A percentile compares a stretch with the other conserved stretches of the same genome.
Evolutionary conservation across 2,329 filamentous ascomycete species (phyloP).

Genomic region (Cordyceps farinosa): DNA sequence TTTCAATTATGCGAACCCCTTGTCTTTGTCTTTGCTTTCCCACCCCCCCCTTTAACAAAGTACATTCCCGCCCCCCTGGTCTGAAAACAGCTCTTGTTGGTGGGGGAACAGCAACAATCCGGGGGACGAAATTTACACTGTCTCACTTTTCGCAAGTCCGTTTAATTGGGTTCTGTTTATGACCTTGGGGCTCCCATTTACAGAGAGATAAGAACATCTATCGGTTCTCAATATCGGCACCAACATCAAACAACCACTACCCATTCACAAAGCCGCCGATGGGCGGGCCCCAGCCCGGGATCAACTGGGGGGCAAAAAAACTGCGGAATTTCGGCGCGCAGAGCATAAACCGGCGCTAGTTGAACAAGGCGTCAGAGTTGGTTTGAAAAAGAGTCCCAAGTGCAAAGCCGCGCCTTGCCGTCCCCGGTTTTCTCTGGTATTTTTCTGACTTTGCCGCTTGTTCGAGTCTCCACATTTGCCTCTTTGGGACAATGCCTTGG

Average conservation of each 20-base stretch:
- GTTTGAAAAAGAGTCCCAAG: not conserved
- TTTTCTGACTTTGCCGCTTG: not conserved
- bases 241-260: not conserved
- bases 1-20: not conserved
- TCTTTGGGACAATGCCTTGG: not conserved
- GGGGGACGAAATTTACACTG: not conserved
- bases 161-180: too few species aligned
- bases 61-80: not conserved
- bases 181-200: too few species aligned
- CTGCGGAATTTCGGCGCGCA: conserved; percentile 8
- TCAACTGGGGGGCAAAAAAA: not conserved
- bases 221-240: not conserved
- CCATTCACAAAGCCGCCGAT: conserved; percentile 7
- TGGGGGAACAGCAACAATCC: conserved; percentile 1
- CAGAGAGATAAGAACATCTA: too few species aligned
- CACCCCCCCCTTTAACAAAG: not conserved
- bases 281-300: not conserved
- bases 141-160: not conserved
- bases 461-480: not conserved
- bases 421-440: not conserved
- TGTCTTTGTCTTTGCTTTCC: too few species aligned
- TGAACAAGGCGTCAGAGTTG: not conserved
- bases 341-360: not conserved
- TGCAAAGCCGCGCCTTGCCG: conserved; percentile 14
- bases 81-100: not conserved